Evolutionary conservation across 768 basidiomycete species (phyloP).

Genomic region (Kwoniella sp.): DNA sequence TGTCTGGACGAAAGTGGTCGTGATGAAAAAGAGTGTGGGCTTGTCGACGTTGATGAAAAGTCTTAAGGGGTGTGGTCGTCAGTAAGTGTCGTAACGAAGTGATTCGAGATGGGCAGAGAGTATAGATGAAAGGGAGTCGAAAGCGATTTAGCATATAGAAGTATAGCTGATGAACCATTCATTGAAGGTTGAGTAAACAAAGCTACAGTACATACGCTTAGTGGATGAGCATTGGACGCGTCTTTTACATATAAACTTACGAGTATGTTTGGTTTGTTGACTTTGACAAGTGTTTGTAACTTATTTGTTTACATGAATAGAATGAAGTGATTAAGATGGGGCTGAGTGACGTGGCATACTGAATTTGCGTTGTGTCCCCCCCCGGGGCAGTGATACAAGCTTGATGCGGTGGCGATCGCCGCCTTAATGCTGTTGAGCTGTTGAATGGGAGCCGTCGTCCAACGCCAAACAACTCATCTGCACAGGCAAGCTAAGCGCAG

Average conservation of each 20-base stretch:
- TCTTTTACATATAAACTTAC: not conserved
- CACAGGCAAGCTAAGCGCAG: not conserved
- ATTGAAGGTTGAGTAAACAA: not conserved
- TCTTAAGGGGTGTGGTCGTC: not conserved
- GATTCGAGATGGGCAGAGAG: not conserved
- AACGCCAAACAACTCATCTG: not conserved
- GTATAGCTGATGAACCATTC: too few species aligned
- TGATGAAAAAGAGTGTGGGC: not conserved
- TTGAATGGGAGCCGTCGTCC: not conserved
- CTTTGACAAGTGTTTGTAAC: too few species aligned
- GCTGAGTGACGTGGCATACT: not conserved
- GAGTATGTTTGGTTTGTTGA: not conserved
- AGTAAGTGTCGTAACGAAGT: not conserved
- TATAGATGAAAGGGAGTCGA: not conserved
- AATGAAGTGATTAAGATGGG: not conserved
- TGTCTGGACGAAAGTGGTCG: not conserved
- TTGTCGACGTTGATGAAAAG: not conserved
- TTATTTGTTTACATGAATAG: not conserved
- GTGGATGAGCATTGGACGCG: not conserved
- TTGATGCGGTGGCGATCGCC: not conserved
- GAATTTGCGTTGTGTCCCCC: too few species aligned
- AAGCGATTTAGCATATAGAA: not conserved
- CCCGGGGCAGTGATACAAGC: too few species aligned
- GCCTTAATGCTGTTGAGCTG: not conserved
- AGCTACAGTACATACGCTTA: too few species aligned